These are phyloP conservation scores for Penicillium thymicola DNA, from an alignment of 2,329 filamentous ascomycete genomes.

Conservation along the genomic window DNA sequence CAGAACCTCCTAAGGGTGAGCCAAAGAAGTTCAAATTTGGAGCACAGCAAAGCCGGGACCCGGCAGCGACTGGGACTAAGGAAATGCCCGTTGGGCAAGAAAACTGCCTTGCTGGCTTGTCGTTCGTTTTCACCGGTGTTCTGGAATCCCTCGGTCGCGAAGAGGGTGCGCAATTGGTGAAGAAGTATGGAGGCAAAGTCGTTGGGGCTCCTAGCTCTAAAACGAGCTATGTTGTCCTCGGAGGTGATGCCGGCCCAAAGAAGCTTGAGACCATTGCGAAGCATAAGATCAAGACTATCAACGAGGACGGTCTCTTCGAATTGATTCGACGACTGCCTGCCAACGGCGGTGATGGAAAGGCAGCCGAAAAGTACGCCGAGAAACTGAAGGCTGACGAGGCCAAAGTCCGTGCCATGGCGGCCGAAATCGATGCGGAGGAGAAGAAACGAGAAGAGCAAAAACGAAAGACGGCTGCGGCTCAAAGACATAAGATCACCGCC, in stretches of 20 bases:
- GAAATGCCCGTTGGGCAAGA: conserved; percentile 80
- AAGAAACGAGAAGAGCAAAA: conserved; percentile 49
- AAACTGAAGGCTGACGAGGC: conserved; percentile 83
- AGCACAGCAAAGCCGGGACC: conserved; percentile 58
- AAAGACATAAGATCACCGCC: conserved; percentile 28
- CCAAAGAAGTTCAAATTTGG: conserved; percentile 76
- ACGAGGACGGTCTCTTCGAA: conserved; percentile 87
- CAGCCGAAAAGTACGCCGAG: conserved; percentile 77
- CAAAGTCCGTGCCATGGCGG: conserved; percentile 74
- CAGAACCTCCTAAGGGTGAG: conserved; percentile 72
- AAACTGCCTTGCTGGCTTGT: conserved; percentile 84
- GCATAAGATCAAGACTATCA: conserved; percentile 81
- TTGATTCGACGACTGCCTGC: conserved; percentile 78
- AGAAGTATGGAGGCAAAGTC: conserved; percentile 90
- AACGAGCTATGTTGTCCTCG: conserved; percentile 89
- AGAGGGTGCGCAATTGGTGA: conserved; percentile 80
- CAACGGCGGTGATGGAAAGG: conserved; percentile 82
- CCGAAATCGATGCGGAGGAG: conserved; percentile 82
- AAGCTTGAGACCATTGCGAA: conserved; percentile 84
- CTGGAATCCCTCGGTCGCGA: conserved; percentile 77
- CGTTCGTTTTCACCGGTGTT: conserved; percentile 93
- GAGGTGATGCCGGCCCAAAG: conserved; percentile 85
- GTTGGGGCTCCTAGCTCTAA: conserved; percentile 83
- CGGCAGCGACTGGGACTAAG: conserved; percentile 60
- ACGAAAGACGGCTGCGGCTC: conserved; percentile 45